Conservation (phyloP, 768 basidiomycete genomes). For the Lentinula edodes region DNA sequence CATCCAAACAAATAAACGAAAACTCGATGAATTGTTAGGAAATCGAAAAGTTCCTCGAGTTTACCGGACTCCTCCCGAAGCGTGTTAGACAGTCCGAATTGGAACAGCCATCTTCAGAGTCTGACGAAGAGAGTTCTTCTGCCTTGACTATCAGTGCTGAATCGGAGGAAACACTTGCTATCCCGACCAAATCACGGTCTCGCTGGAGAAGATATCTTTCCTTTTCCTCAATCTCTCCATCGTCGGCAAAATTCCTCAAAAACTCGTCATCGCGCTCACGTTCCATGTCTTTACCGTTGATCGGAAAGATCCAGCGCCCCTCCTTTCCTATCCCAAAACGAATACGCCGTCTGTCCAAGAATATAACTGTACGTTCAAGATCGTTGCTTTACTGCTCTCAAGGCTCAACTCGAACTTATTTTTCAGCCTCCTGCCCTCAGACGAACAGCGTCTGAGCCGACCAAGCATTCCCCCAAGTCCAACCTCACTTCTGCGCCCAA, state of each 20-base stretch:
- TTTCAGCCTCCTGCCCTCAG: neutral
- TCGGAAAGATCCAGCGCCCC: neutral
- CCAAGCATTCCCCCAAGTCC: neutral
- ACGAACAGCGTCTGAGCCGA: neutral
- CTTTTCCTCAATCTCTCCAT: neutral
- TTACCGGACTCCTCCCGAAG: conserved; percentile 1
- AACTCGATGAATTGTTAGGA: neutral
- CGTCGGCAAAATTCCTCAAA: neutral
- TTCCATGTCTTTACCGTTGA: neutral
- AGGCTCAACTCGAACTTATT: neutral
- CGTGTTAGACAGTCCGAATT: neutral
- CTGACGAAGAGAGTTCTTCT: neutral
- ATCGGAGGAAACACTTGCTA: too few species aligned
- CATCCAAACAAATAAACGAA: neutral
- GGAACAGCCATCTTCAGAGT: neutral
- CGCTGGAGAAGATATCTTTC: conserved; percentile 1
- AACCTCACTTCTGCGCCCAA: neutral
- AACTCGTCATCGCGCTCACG: neutral
- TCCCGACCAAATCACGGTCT: neutral
- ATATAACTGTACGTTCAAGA: neutral
- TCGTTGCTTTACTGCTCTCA: neutral
- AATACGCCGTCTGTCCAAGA: neutral
- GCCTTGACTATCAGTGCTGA: neutral
- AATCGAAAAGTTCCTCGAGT: conserved; percentile 4
- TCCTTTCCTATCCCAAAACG: neutral